Conservation (phyloP, 129 eudicot species). For the Pseudognaphalium luteoalbum region DNA sequence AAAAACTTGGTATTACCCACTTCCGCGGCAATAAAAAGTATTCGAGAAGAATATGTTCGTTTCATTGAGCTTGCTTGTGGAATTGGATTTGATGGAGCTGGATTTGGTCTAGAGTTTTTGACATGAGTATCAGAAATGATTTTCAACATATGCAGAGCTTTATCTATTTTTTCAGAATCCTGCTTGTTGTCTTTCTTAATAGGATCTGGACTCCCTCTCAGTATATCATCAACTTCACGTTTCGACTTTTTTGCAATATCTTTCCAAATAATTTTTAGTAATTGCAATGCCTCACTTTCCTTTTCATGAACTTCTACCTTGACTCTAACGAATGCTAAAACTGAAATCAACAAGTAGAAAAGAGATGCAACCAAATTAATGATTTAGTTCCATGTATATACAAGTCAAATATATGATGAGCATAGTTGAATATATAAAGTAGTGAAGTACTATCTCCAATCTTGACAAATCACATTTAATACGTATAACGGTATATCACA, state of each 20-base stretch:
- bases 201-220: slow-evolving; percentile 2
- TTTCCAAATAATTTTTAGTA: slow-evolving; percentile 7
- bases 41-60: slow-evolving; percentile 19
- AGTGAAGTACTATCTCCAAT: too few species aligned
- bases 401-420: too few species aligned
- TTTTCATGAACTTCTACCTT: neutral
- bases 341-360: neutral
- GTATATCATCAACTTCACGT: slow-evolving; percentile 2
- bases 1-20: too few species aligned
- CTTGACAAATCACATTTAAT: too few species aligned
- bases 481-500: too few species aligned
- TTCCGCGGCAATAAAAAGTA: slow-evolving; percentile 19
- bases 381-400: too few species aligned
- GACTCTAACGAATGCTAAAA: neutral
- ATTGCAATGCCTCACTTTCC: neutral
- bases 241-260: neutral
- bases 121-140: neutral
- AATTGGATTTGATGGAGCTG: too few species aligned
- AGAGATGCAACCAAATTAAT: neutral
- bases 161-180: neutral
- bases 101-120: neutral
- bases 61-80: neutral
- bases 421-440: too few species aligned
- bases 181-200: neutral
- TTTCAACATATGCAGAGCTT: neutral